Conservation (phyloP, 1,139 yeast genomes). For the Saccharomycopsis hybrid region DNA sequence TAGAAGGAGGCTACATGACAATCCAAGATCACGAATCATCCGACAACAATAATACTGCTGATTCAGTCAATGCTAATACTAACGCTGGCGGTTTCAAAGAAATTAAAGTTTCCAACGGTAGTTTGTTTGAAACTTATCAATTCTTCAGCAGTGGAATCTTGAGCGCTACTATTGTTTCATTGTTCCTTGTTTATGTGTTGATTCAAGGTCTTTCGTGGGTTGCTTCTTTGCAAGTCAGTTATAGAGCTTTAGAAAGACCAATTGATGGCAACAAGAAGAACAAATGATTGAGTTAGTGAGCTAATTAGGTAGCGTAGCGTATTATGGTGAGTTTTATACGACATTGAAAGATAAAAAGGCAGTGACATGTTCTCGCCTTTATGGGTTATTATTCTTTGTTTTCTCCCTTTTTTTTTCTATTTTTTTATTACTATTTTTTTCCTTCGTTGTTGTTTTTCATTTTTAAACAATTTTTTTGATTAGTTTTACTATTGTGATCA, state of each 20-base stretch:
- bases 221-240: slow-evolving; percentile 55
- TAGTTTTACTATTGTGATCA: too few species aligned
- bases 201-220: slow-evolving; percentile 56
- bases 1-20: slow-evolving; percentile 16
- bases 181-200: slow-evolving; percentile 46
- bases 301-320: too few species aligned
- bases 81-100: slow-evolving; percentile 2
- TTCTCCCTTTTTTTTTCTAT: too few species aligned
- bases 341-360: too few species aligned
- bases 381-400: too few species aligned
- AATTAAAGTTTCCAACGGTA: slow-evolving; percentile 25
- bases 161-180: slow-evolving; percentile 55
- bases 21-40: slow-evolving; percentile 1
- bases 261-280: slow-evolving; percentile 48
- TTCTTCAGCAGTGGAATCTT: slow-evolving; percentile 62
- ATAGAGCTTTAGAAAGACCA: slow-evolving; percentile 66
- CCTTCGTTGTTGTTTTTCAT: too few species aligned
- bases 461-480: too few species aligned
- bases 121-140: slow-evolving; percentile 41
- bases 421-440: too few species aligned
- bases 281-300: slow-evolving; percentile 34
- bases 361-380: too few species aligned
- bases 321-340: too few species aligned
- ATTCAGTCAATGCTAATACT: background rate
- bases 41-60: background rate